Base-by-base conservation (phyloP, 768 basidiomycete species). In the Suillus subalutaceus region DNA sequence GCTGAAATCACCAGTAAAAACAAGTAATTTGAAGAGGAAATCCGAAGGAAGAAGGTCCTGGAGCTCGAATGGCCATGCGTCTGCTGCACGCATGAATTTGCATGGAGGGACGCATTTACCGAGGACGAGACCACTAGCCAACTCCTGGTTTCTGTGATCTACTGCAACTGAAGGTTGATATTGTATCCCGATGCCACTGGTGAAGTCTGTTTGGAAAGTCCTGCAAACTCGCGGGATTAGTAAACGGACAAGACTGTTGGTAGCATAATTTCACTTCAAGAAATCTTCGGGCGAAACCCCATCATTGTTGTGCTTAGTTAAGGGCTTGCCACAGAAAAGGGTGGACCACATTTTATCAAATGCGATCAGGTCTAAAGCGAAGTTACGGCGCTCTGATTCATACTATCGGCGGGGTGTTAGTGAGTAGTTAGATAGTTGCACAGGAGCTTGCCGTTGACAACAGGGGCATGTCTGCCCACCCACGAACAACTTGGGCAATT, bases 291-390 rank as follows among this genome's bases (percentile, higher is more conserved):
- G 80, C 13, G 69, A 72, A 63, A 72, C 71, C 7, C 84, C 85
- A 60, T 79, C 77, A 18, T 66, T 61, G 66, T 81, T 74, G 68
- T 72, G 74, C 26, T 74, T 69, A 0, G 78, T 80, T 13, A 77
- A 70, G 4, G 87, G 83, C 74, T 86, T 86, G 50, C 83, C 83
- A 1, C 84, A 86, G 75, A 86, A 85, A 32, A 86, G 75, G 4
- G 81, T 78, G 0, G 83, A 81, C 69, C 83, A 86, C 64, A 79
- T 77, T 63, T 84, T 84, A 73, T 87, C 86, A 62, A 85, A 86
- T 55, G 78, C 73, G 66, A 87, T 85, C 46, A 88, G 78, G 52
- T 86, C 85, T 69, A 83, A 81, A 0, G 86, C 86, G 68, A 79
- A 86, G 69, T 82, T 80, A 53, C 82, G 79, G 7, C 87, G 81